Conservation (phyloP, 441 rosid genomes). For the Populus hybrid region DNA sequence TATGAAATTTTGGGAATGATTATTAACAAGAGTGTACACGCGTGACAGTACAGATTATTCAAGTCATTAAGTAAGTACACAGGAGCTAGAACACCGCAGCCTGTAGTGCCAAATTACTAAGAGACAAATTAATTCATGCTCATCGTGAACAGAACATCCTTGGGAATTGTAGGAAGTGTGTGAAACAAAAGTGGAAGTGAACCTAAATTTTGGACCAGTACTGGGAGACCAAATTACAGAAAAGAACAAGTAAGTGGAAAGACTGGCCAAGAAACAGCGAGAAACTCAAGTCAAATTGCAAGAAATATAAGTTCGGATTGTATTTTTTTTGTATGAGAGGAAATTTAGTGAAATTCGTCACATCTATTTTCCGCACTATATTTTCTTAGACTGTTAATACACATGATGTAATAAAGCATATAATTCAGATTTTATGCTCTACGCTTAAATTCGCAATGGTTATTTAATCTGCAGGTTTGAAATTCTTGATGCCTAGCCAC, state of each 20-base stretch:
- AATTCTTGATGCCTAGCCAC: too few species aligned
- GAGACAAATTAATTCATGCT: slow-evolving; percentile 25
- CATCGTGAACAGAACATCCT: slow-evolving; percentile 26
- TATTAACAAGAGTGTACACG: not conserved
- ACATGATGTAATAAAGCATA: too few species aligned
- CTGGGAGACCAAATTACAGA: not conserved
- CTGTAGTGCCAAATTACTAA: slow-evolving; percentile 38
- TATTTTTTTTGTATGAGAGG: too few species aligned
- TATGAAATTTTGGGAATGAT: not conserved
- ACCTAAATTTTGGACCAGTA: slow-evolving; percentile 21
- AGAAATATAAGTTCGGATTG: not conserved
- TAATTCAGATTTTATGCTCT: too few species aligned
- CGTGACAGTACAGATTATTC: slow-evolving; percentile 7
- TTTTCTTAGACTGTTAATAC: too few species aligned
- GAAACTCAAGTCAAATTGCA: too few species aligned
- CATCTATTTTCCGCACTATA: too few species aligned
- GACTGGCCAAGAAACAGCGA: not conserved
- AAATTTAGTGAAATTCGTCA: too few species aligned
- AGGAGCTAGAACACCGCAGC: slow-evolving; percentile 42
- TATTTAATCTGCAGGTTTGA: too few species aligned
- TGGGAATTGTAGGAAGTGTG: slow-evolving; percentile 38
- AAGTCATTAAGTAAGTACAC: slow-evolving; percentile 15
- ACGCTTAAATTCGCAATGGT: too few species aligned
- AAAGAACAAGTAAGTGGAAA: slow-evolving; percentile 6
- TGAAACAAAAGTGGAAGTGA: slow-evolving; percentile 2